Conservation (phyloP, 1,139 yeast species). For the Taphrina populina region DNA sequence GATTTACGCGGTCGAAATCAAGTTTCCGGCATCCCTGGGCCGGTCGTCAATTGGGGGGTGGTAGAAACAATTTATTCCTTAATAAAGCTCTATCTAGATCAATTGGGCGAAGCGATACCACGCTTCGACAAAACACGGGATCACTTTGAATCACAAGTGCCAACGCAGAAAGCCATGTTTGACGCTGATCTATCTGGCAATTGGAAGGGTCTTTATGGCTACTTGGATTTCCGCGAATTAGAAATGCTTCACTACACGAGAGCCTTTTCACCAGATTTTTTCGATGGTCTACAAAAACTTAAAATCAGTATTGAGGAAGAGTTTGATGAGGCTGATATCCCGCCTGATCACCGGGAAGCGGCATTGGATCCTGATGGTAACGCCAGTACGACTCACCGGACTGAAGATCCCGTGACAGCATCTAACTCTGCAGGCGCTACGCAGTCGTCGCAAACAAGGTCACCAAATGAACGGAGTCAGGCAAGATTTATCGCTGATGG, state of each 20-base stretch:
- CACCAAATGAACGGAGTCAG: too few species aligned
- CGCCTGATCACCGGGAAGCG: conserved; percentile 4
- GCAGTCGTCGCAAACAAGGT: too few species aligned
- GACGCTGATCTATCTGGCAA: conserved; percentile 22
- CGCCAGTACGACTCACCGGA: background rate
- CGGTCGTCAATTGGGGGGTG: conserved; percentile 31
- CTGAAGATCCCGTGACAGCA: background rate
- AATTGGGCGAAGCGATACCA: conserved; percentile 18
- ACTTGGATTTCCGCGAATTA: conserved; percentile 22
- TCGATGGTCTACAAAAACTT: conserved; percentile 22
- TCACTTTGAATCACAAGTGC: conserved; percentile 11
- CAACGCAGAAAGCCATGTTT: conserved; percentile 21
- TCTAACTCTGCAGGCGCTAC: background rate
- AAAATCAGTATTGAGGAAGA: conserved; percentile 11
- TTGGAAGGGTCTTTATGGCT: conserved; percentile 22
- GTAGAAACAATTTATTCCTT: conserved; percentile 27
- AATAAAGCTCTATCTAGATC: conserved; percentile 13
- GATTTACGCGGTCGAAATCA: background rate
- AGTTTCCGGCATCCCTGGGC: background rate
- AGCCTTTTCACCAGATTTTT: conserved; percentile 28
- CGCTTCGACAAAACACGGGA: conserved; percentile 15
- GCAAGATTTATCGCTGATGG: conserved; percentile 10
- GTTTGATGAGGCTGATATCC: background rate
- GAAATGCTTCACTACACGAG: conserved; percentile 7
- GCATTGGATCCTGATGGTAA: background rate